A percentile compares a stretch with the other conserved stretches of the same genome.
Evolutionary conservation across 129 eudicot genomes (phyloP).

Genomic region (Rutidosis leptorrhynchoides): DNA sequence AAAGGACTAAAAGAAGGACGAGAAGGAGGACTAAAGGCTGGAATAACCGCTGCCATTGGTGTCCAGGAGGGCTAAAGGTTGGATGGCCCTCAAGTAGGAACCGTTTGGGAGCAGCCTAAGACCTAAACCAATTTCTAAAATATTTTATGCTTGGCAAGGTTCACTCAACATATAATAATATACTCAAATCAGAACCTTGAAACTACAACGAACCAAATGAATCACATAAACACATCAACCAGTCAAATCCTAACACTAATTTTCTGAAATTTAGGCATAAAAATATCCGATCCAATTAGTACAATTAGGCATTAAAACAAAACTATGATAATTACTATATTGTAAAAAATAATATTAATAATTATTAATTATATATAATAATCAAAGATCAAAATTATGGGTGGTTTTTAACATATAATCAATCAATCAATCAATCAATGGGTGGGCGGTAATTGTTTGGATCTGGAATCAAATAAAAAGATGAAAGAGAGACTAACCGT

Average conservation of each 20-base stretch:
- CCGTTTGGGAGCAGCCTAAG: too few species aligned
- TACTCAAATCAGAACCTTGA: background rate
- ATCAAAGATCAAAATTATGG: background rate
- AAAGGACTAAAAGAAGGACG: too few species aligned
- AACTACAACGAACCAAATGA: background rate
- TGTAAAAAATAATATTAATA: too few species aligned
- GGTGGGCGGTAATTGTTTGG: background rate
- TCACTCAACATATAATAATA: background rate
- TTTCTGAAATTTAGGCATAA: background rate
- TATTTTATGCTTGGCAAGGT: background rate
- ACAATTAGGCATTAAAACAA: background rate
- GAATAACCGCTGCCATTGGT: too few species aligned
- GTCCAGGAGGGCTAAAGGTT: too few species aligned
- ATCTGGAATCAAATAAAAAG: background rate
- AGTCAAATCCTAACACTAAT: background rate
- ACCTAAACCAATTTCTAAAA: background rate
- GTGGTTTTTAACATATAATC: background rate
- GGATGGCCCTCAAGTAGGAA: too few species aligned
- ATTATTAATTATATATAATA: too few species aligned
- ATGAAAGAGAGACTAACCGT: background rate
- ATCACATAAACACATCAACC: conserved; percentile 9
- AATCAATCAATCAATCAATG: background rate
- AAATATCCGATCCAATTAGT: background rate
- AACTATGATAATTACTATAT: too few species aligned
- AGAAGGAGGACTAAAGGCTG: too few species aligned